Evolutionary conservation across 192 early-diverging fungal genomes (phyloP), one percentile per base, ranked within the genome.

Genomic region (Diversispora eburnea): DNA sequence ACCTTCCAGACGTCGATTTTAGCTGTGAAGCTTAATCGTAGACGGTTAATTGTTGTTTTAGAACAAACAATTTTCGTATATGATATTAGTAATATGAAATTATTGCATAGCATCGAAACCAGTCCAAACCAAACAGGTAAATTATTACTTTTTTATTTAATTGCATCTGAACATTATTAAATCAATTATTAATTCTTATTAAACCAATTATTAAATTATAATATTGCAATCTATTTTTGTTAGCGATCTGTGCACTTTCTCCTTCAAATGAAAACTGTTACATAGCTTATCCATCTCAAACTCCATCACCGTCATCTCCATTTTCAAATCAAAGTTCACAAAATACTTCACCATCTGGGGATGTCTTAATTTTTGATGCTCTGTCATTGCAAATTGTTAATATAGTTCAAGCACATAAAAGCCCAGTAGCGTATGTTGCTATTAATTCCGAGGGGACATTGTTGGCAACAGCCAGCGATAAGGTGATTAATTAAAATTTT

Each of bases 81-180:
- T 83, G 96, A 99, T 75, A 97, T 98, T 65, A 89, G 90, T 80
- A 99, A 99, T 81, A 99, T 99, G 96, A 96, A 95, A 78, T 87
- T 97, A 8, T 84, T 97, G 51, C 92, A 97, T 74, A 95, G 94
- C 0, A 95, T 99, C 75, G 95, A 99, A 66, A 98, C 96, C 13
- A 91, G 88, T 67, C 94, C 94, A 0, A 98, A 97, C 76, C 94
- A 93, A 12, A 80, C 87, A 80, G 92, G 93, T 92, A 81, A 62
- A 75, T 20, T 13, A 39, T 5, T 52, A 22, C 4, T 22, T 22
- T 0, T 39, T 45, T 45, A 13, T 41, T 25, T 70, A 8, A 8
- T 49, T 52, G 15, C 15, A 1, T 66, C 19, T 63, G 7, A 45
- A 8, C 42, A 45, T 63, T 42, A 8, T 33, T 12, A 12, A 33